Evolutionary conservation across 495 filamentous ascomycete species (phyloP).

Genomic region (Penicillium manginii): DNA sequence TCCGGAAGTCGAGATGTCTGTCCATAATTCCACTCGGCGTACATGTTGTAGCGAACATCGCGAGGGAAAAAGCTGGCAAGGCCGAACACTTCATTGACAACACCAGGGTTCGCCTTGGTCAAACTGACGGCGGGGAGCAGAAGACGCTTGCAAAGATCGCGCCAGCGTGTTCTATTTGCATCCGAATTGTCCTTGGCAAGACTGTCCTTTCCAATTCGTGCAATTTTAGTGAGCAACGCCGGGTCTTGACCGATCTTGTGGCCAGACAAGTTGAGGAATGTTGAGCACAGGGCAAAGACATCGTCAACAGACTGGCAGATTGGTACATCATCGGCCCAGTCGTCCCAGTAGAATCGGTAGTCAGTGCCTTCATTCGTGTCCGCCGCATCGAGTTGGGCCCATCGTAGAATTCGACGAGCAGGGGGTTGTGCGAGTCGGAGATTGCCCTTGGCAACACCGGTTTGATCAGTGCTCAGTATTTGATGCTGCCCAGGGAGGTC

Average conservation of each 20-base stretch:
- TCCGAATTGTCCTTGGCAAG: conserved; percentile 70
- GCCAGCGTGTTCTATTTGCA: conserved; percentile 72
- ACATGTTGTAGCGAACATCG: conserved; percentile 81
- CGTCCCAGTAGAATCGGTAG: conserved; percentile 95
- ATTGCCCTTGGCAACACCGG: conserved; percentile 64
- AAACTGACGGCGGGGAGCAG: conserved; percentile 85
- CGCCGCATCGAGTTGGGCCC: conserved; percentile 76
- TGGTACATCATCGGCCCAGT: conserved; percentile 93
- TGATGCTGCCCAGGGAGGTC: conserved; percentile 52
- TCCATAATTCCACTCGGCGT: conserved; percentile 88
- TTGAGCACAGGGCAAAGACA: conserved; percentile 83
- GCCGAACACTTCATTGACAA: conserved; percentile 82
- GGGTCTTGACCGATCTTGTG: conserved; percentile 87
- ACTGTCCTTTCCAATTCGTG: conserved; percentile 78
- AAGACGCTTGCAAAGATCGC: conserved; percentile 76
- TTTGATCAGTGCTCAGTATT: conserved; percentile 62
- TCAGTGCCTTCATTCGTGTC: conserved; percentile 72
- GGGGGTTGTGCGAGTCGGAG: conserved; percentile 59
- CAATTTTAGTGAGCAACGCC: conserved; percentile 74
- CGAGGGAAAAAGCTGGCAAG: conserved; percentile 78
- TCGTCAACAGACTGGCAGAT: conserved; percentile 89
- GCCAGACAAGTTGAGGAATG: conserved; percentile 81
- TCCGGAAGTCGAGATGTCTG: conserved; percentile 74
- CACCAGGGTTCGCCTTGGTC: conserved; percentile 76
- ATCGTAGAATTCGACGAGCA: conserved; percentile 66